A percentile compares a stretch with the other conserved stretches of the same genome.
These are phyloP conservation scores for Suhomyces taliae DNA, from an alignment of 1,139 yeast species.

Conservation along the genomic window DNA sequence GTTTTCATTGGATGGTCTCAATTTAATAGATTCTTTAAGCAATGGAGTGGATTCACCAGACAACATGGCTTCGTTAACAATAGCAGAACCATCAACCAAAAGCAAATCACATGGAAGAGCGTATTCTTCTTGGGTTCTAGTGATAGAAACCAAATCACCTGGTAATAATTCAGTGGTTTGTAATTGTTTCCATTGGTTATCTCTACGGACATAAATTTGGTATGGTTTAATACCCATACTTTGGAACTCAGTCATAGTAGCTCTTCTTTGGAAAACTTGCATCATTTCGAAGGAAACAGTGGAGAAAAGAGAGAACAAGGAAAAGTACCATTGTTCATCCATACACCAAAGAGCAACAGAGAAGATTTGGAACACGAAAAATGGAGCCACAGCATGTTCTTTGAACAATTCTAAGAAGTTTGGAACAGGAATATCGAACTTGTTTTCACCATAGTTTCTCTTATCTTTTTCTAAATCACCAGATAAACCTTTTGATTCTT, in stretches of 20 bases:
- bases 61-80: conserved; percentile 96
- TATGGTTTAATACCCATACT: conserved; percentile 98
- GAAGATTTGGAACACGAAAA: conserved; percentile 93
- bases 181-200: conserved; percentile 65
- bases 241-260: conserved; percentile 92
- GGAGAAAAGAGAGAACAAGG: conserved; percentile 89
- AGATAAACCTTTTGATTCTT: conserved; percentile 59
- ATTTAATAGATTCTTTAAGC: conserved; percentile 83
- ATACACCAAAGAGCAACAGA: conserved; percentile 95
- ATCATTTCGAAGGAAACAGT: conserved; percentile 91
- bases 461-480: conserved; percentile 56
- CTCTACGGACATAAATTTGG: conserved; percentile 69
- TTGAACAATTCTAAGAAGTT: conserved; percentile 86
- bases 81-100: conserved; percentile 82
- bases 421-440: conserved; percentile 94
- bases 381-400: conserved; percentile 98
- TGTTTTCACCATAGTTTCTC: conserved; percentile 78
- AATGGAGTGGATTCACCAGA: conserved; percentile 98
- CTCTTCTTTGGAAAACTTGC: conserved; percentile 91
- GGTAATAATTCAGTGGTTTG: conserved; percentile 81
- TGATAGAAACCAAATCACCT: conserved; percentile 85
- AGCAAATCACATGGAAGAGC: conserved; percentile 97
- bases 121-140: conserved; percentile 85
- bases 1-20: conserved; percentile 71
- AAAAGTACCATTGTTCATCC: conserved; percentile 97